Evolutionary conservation across 1,284 basidiomycete species (phyloP).

Genomic region (Marasmius tenuissimus): DNA sequence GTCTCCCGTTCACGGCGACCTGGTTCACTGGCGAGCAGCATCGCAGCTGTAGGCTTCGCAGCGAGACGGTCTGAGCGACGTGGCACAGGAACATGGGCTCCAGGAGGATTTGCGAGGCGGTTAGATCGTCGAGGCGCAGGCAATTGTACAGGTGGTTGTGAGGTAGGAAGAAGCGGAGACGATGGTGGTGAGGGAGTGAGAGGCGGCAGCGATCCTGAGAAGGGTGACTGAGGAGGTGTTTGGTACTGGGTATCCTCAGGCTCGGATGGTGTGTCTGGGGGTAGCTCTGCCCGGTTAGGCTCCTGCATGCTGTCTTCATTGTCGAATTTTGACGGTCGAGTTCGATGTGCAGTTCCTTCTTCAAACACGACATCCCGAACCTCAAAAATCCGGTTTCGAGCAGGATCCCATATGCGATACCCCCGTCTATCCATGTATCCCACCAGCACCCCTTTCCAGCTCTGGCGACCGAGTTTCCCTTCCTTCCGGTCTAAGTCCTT

Average conservation of each 20-base stretch:
- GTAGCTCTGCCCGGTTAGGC: too few relatives aligned
- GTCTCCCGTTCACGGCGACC: not conserved
- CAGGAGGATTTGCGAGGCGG: too few relatives aligned
- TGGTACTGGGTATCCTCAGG: too few relatives aligned
- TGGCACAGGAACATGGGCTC: too few relatives aligned
- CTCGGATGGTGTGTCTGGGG: too few relatives aligned
- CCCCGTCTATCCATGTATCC: conserved; percentile 14
- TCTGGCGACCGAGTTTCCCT: conserved; percentile 13
- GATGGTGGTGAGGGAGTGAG: too few relatives aligned
- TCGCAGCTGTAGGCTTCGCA: not conserved
- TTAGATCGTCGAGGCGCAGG: too few relatives aligned
- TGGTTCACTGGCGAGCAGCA: not conserved
- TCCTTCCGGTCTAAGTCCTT: conserved; percentile 11
- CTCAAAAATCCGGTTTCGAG: not conserved
- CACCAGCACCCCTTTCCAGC: conserved; percentile 13
- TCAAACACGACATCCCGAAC: conserved; percentile 5
- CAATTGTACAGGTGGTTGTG: too few relatives aligned
- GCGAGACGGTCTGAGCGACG: not conserved
- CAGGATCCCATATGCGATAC: conserved; percentile 8
- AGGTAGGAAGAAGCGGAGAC: too few relatives aligned
- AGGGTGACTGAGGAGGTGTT: too few relatives aligned
- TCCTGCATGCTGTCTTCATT: too few relatives aligned
- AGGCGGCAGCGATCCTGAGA: too few relatives aligned
- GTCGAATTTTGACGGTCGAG: not conserved
- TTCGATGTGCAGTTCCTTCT: not conserved